Evolutionary conservation across 169 alveolate species (phyloP).

Genomic region (Plasmodium yoelii): DNA sequence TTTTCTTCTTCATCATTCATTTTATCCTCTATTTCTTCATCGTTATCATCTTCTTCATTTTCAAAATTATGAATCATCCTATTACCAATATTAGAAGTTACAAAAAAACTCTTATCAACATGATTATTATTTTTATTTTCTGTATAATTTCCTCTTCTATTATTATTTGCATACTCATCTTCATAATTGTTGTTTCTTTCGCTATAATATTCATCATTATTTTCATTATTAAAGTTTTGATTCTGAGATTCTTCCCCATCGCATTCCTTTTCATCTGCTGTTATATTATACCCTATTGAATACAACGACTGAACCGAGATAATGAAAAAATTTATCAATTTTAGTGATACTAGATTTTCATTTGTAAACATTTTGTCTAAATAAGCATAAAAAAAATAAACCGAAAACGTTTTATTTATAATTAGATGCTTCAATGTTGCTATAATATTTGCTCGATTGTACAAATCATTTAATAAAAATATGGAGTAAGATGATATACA

Average conservation of each 20-base stretch:
- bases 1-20: background rate
- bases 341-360: constrained; percentile 12
- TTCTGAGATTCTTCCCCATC: background rate
- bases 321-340: constrained; percentile 50
- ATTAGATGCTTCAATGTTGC: constrained; percentile 20
- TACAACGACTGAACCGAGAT: constrained; percentile 35
- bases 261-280: background rate
- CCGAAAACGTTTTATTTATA: constrained; percentile 36
- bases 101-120: constrained; percentile 46
- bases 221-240: constrained; percentile 6
- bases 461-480: constrained; percentile 53
- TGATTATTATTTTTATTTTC: background rate
- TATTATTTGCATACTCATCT: background rate
- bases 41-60: constrained; percentile 20
- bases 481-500: constrained; percentile 60
- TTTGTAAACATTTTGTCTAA: constrained; percentile 24
- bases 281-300: constrained; percentile 19
- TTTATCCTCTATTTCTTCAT: background rate
- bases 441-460: background rate
- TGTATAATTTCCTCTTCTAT: background rate
- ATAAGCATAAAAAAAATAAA: constrained; percentile 35
- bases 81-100: constrained; percentile 31
- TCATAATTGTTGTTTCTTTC: background rate
- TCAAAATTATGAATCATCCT: constrained; percentile 42
- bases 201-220: background rate